phyloP scores from a whole-genome alignment of 176 grass and related monocot species.

The Oryza nivara region DNA sequence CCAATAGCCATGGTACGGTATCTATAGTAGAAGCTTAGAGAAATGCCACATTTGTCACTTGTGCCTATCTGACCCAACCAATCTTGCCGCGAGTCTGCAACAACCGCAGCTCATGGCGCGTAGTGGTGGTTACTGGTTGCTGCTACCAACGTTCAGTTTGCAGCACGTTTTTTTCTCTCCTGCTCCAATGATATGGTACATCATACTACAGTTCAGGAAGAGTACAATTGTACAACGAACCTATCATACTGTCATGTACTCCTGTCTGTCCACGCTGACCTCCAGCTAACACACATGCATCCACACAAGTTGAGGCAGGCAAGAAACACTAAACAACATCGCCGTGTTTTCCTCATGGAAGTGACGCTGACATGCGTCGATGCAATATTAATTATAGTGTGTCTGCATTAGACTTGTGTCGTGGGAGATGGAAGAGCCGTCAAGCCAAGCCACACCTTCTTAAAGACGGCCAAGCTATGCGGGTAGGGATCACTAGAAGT shows the following conservation, averaged over 20 bases:
- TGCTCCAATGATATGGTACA: neutral
- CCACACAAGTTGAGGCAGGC: constrained; percentile 1
- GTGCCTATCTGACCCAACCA: neutral
- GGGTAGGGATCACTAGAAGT: neutral
- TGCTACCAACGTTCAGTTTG: neutral
- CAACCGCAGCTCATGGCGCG: neutral
- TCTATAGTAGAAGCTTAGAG: neutral
- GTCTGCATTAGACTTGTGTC: constrained; percentile 14
- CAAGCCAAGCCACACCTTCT: constrained; percentile 30
- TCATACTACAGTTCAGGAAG: neutral
- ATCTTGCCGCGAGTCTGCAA: neutral
- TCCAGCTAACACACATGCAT: constrained; percentile 3
- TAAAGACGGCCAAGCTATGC: neutral
- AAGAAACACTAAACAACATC: constrained; percentile 36
- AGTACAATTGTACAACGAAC: neutral
- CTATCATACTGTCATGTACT: neutral
- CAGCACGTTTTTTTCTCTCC: constrained; percentile 21
- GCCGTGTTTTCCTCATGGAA: constrained; percentile 19
- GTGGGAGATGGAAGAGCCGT: constrained; percentile 37
- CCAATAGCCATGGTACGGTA: neutral
- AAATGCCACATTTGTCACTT: neutral
- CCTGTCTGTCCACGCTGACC: neutral
- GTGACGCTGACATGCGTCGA: neutral
- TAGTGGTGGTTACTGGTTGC: constrained; percentile 5
- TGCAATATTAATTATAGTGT: neutral